phyloP scores from a whole-genome alignment of 140 eudicot genomes.

The Ambrosia hybrid region DNA sequence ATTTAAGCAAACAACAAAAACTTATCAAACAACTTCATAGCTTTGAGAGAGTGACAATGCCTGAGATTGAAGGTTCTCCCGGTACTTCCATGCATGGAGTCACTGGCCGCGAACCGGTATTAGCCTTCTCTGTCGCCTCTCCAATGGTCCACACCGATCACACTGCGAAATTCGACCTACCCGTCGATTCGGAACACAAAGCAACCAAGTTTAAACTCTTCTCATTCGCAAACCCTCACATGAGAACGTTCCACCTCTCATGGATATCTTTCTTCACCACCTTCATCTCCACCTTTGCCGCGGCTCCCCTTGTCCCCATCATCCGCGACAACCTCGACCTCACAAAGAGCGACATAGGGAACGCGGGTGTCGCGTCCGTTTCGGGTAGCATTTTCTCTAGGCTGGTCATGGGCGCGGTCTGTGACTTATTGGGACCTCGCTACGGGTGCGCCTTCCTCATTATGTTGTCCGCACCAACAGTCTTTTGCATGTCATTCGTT shows the following conservation, averaged over 20 bases:
- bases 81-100: slow-evolving; percentile 83
- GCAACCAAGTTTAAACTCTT: slow-evolving; percentile 54
- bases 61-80: slow-evolving; percentile 62
- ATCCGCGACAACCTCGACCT: slow-evolving; percentile 71
- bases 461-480: slow-evolving; percentile 49
- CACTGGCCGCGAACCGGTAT: slow-evolving; percentile 58
- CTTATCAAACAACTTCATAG: too few species aligned
- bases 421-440: slow-evolving; percentile 75
- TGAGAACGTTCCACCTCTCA: slow-evolving; percentile 69
- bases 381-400: slow-evolving; percentile 73
- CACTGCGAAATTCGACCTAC: slow-evolving; percentile 57
- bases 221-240: slow-evolving; percentile 64
- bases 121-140: slow-evolving; percentile 54
- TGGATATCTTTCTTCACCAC: slow-evolving; percentile 70
- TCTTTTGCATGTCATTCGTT: slow-evolving; percentile 64
- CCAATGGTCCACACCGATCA: slow-evolving; percentile 54
- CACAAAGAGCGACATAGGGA: slow-evolving; percentile 61
- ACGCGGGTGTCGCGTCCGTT: slow-evolving; percentile 76
- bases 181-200: slow-evolving; percentile 70
- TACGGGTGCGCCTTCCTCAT: slow-evolving; percentile 65
- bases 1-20: slow-evolving; percentile 10
- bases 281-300: slow-evolving; percentile 76
- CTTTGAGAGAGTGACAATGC: not conserved
- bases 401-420: slow-evolving; percentile 69
- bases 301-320: slow-evolving; percentile 76